Base-by-base conservation (phyloP, 768 basidiomycete genomes). In the Hirschioporus abietinus region DNA sequence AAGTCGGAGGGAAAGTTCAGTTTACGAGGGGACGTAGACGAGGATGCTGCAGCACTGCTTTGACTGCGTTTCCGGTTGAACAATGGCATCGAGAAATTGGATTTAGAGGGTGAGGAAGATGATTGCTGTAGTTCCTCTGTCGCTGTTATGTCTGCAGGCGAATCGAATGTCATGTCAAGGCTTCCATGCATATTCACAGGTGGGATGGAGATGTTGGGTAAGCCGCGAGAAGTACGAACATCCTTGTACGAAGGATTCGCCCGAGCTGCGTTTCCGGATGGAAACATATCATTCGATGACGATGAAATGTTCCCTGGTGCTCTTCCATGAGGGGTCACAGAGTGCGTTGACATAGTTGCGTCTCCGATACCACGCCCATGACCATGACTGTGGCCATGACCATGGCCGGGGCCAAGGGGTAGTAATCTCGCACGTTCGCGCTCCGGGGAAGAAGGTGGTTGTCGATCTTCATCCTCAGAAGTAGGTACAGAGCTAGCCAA, bases 61-160 rank as follows among this genome's bases (percentile, higher is more conserved):
- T 82, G 75, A 1, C 81, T 81, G n/a, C 81, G 76, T 68, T 81
- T 79, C 18, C 82, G 77, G 62, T 68, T 77, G 15, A 80, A 74
- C 12, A 74, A 69, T 1, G 81, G 78, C 58, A 75, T 74, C 12
- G 60, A 12, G 20, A 25, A 25, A 36, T 69, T 66, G 60, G 63
- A 66, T 34, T 30, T 68, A 65, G 58, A 70, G 64, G n/a, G 70
- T 35, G n/a, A 67, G 68, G 36, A 30, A 63, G 30, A 61, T n/a
- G 57, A 65, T 74, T 58, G 64, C 63, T 63, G 64, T 17, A 27
- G 1, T 18, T 61, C 57, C 25, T 5, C 58, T 20, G 30, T 52
- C 58, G 35, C 20, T 63, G 64, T 23, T 59, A 35, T 59, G 57
- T 12, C 57, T 20, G 68, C 66, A 34, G 66, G 63, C n/a, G 66